phyloP scores from a whole-genome alignment of 1,284 basidiomycete species.

The Pascua sp. region DNA sequence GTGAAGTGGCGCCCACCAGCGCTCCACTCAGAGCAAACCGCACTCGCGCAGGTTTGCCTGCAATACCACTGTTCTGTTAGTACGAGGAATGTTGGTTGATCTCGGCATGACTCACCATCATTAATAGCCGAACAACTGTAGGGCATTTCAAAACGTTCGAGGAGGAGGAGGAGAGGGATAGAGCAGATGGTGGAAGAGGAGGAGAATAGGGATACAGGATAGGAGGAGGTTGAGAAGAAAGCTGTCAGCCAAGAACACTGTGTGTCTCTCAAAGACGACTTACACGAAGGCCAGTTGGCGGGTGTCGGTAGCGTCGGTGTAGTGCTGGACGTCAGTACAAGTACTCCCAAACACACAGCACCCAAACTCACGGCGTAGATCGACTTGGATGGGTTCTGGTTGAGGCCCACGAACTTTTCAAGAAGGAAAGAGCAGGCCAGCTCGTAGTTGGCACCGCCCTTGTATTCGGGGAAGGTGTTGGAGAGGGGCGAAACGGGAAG shows the following conservation, averaged over 20 bases:
- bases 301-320: slow-evolving; percentile 55
- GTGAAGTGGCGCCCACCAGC: no score
- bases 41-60: slow-evolving; percentile 50
- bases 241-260: background rate
- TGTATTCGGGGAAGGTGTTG: slow-evolving; percentile 80
- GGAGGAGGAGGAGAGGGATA: slow-evolving; percentile 3
- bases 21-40: slow-evolving; percentile 39
- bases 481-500: slow-evolving; percentile 78
- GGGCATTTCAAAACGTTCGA: background rate
- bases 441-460: slow-evolving; percentile 72
- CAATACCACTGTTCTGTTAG: background rate
- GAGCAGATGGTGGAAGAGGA: no score
- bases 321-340: slow-evolving; percentile 33
- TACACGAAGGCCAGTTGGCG: slow-evolving; percentile 55
- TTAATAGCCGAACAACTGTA: background rate
- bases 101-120: background rate
- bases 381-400: slow-evolving; percentile 67
- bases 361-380: slow-evolving; percentile 45
- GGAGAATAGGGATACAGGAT: no score
- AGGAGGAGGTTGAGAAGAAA: no score
- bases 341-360: background rate
- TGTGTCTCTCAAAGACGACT: no score
- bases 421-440: slow-evolving; percentile 79
- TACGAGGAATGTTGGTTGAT: no score
- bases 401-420: slow-evolving; percentile 79